A percentile compares a stretch with the other conserved stretches of the same genome.
Evolutionary conservation across 345 rosid species (phyloP).

Genomic region (Kandelia obovata): DNA sequence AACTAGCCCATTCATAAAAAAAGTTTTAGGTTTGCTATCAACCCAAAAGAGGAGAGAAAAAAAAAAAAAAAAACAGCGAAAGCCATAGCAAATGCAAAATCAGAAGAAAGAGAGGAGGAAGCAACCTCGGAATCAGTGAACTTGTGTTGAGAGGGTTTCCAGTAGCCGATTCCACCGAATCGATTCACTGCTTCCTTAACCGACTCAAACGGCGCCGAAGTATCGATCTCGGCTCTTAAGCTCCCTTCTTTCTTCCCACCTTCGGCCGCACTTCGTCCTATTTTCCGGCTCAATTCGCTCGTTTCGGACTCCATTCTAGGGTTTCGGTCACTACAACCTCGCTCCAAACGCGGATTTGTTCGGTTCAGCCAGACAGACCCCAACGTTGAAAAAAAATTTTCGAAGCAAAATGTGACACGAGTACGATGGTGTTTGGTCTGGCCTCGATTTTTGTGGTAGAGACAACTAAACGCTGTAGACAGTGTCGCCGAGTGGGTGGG

Average conservation of each 20-base stretch:
- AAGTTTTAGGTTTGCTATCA: too few species aligned
- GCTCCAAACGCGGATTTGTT: too few species aligned
- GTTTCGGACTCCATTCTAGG: conserved; percentile 15
- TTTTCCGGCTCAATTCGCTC: conserved; percentile 18
- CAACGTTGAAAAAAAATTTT: too few species aligned
- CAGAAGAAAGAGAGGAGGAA: conserved; percentile 13
- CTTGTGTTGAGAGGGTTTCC: conserved; percentile 65
- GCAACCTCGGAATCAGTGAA: conserved; percentile 45
- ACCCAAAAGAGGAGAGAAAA: not conserved
- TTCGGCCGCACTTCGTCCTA: conserved; percentile 4
- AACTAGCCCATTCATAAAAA: too few species aligned
- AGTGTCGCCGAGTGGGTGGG: too few species aligned
- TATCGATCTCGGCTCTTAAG: conserved; percentile 65
- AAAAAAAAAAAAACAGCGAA: not conserved
- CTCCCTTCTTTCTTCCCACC: conserved; percentile 8
- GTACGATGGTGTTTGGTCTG: too few species aligned
- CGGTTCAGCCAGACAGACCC: too few species aligned
- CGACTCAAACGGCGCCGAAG: conserved; percentile 88
- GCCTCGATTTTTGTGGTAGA: too few species aligned
- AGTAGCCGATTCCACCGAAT: conserved; percentile 90
- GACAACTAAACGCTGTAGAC: too few species aligned
- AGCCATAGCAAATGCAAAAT: not conserved
- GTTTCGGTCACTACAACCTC: too few species aligned
- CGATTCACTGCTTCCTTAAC: conserved; percentile 84
- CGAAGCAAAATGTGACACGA: too few species aligned